A percentile compares a stretch with the other conserved stretches of the same genome.
phyloP scores from a whole-genome alignment of 2,329 filamentous ascomycete species.

The Colletotrichum trifolii region DNA sequence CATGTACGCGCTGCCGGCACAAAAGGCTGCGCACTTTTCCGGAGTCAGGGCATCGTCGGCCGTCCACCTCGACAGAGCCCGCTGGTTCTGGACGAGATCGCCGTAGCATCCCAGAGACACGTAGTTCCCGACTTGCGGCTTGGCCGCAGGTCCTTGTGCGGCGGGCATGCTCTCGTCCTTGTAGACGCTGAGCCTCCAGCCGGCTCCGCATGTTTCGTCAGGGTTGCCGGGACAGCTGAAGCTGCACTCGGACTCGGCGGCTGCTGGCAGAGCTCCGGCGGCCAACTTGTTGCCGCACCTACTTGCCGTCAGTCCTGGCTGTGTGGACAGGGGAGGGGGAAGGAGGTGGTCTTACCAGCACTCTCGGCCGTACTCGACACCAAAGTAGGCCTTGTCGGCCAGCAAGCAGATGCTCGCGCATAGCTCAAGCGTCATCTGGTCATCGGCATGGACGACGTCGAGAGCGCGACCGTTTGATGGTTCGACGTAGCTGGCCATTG shows the following conservation, averaged over 20 bases:
- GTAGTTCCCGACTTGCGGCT: constrained; percentile 40
- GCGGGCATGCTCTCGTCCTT: constrained; percentile 26
- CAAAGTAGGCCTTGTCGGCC: constrained; percentile 43
- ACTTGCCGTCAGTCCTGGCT: constrained; percentile 29
- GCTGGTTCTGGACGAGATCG: constrained; percentile 43
- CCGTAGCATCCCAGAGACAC: constrained; percentile 50
- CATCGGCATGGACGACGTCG: constrained; percentile 40
- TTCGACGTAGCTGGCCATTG: constrained; percentile 45
- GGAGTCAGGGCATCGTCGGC: constrained; percentile 48
- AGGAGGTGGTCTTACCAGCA: constrained; percentile 46
- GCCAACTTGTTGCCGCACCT: constrained; percentile 40
- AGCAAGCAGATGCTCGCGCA: constrained; percentile 45
- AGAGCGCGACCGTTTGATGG: constrained; percentile 45
- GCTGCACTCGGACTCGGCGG: constrained; percentile 19
- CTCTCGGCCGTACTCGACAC: constrained; percentile 52
- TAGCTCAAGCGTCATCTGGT: constrained; percentile 48
- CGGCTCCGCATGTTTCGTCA: constrained; percentile 21
- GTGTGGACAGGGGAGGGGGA: not conserved
- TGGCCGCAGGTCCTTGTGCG: not conserved
- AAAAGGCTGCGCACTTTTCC: constrained; percentile 46
- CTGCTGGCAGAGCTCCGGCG: constrained; percentile 28
- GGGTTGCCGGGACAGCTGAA: constrained; percentile 25
- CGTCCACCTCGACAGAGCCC: constrained; percentile 42
- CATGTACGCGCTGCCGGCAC: constrained; percentile 44
- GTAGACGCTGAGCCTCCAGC: constrained; percentile 27